These are phyloP conservation scores for Neofusicoccum sp. DNA, from an alignment of 2,329 filamentous ascomycete species.

Conservation along the genomic window DNA sequence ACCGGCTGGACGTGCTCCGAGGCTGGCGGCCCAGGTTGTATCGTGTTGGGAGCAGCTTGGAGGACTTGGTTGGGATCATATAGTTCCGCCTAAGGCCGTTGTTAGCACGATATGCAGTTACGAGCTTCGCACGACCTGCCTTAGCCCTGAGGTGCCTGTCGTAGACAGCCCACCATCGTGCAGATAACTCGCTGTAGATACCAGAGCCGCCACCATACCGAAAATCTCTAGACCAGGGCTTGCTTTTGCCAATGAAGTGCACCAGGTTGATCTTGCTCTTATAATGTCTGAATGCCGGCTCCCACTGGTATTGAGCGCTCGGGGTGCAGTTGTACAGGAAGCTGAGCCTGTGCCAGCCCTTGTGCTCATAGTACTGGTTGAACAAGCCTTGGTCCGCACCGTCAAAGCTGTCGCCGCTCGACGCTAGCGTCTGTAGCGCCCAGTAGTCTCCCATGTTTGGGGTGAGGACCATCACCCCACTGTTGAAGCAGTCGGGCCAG, in stretches of 20 bases:
- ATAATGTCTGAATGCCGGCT: slow-evolving; percentile 92
- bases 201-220: slow-evolving; percentile 55
- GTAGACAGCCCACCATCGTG: slow-evolving; percentile 92
- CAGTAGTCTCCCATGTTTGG: slow-evolving; percentile 88
- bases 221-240: slow-evolving; percentile 70
- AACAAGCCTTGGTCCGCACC: slow-evolving; percentile 94
- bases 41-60: slow-evolving; percentile 15
- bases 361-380: slow-evolving; percentile 88
- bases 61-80: slow-evolving; percentile 1
- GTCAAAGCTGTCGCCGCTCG: slow-evolving; percentile 89
- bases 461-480: slow-evolving; percentile 89
- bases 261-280: slow-evolving; percentile 86
- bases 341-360: slow-evolving; percentile 78
- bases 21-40: slow-evolving; percentile 24
- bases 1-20: slow-evolving; percentile 6
- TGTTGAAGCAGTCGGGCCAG: slow-evolving; percentile 98
- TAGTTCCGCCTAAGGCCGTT: neutral
- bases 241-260: slow-evolving; percentile 90
- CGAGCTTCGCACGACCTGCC: neutral
- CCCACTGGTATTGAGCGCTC: slow-evolving; percentile 94
- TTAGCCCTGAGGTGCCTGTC: slow-evolving; percentile 73
- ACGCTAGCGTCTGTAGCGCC: slow-evolving; percentile 79
- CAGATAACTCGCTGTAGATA: slow-evolving; percentile 81
- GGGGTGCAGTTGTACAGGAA: slow-evolving; percentile 98
- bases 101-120: neutral